A percentile compares a stretch with the other conserved stretches of the same genome.
phyloP scores from a whole-genome alignment of 2,329 filamentous ascomycete species.

The Trichoderma sp. region DNA sequence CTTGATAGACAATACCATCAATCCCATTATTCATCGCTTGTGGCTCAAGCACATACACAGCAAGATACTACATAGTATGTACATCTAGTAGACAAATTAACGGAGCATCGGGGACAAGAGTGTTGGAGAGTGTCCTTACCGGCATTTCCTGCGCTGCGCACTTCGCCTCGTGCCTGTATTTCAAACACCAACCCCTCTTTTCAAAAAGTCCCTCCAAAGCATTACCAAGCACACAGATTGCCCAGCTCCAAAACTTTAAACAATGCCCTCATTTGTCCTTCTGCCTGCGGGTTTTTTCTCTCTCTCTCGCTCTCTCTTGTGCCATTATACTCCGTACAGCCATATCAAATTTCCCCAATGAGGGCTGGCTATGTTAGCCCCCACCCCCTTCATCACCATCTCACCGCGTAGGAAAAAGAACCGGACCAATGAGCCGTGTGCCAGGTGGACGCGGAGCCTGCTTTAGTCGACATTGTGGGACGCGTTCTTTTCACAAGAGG shows the following conservation, averaged over 20 bases:
- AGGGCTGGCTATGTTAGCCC: neutral
- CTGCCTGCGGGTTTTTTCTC: slow-evolving; percentile 8
- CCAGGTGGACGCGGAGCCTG: neutral
- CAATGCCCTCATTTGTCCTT: neutral
- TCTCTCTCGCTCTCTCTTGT: neutral
- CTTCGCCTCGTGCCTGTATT: neutral
- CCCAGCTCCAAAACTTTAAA: neutral
- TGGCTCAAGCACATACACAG: neutral
- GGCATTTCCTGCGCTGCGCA: neutral
- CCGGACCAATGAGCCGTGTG: slow-evolving; percentile 13
- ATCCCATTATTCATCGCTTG: neutral
- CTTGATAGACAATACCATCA: neutral
- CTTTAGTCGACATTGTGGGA: slow-evolving; percentile 2
- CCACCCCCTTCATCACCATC: slow-evolving; percentile 13
- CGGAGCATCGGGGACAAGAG: neutral
- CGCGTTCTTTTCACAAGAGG: slow-evolving; percentile 4
- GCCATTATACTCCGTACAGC: neutral
- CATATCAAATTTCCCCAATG: slow-evolving; percentile 10
- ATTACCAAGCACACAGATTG: slow-evolving; percentile 5
- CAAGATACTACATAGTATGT: too few species aligned
- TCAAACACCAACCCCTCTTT: neutral
- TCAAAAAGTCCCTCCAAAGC: neutral
- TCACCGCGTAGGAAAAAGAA: neutral
- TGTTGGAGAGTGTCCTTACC: neutral
- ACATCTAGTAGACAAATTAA: neutral